Evolutionary conservation across 176 grass and related monocot species (phyloP).

Genomic region (Pontederia paniculata): DNA sequence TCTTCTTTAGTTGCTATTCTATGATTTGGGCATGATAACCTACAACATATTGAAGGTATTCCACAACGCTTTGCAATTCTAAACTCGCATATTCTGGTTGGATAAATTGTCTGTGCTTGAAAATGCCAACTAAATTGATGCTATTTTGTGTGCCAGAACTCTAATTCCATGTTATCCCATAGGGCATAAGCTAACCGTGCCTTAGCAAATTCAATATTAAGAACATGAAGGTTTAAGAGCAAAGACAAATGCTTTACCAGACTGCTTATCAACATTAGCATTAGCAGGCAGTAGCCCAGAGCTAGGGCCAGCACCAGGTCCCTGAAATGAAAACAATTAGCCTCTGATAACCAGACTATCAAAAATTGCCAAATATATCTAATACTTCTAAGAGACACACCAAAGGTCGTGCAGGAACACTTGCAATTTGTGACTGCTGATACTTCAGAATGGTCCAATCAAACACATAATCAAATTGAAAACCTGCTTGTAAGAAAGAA

Average conservation of each 20-base stretch:
- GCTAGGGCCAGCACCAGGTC: slow-evolving; percentile 13
- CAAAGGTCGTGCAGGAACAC: slow-evolving; percentile 6
- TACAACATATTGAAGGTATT: too few species aligned
- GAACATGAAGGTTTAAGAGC: background rate
- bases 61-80: too few species aligned
- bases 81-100: too few species aligned
- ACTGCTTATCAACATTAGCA: slow-evolving; percentile 10
- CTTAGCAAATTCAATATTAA: background rate
- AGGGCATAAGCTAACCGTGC: background rate
- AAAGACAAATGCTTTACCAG: slow-evolving; percentile 3
- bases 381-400: slow-evolving; percentile 2
- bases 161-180: too few species aligned
- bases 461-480: slow-evolving; percentile 26
- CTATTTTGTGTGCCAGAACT: too few species aligned
- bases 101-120: too few species aligned
- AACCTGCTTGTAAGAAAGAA: slow-evolving; percentile 4
- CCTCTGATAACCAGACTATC: background rate
- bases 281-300: background rate
- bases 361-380: background rate
- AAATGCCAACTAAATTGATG: too few species aligned
- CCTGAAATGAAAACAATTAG: background rate
- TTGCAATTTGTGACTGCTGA: slow-evolving; percentile 16
- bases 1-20: too few species aligned
- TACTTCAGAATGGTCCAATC: slow-evolving; percentile 24
- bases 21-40: too few species aligned